Base-by-base conservation (phyloP, 2,329 filamentous ascomycete genomes). In the Penicillium nordicum region DNA sequence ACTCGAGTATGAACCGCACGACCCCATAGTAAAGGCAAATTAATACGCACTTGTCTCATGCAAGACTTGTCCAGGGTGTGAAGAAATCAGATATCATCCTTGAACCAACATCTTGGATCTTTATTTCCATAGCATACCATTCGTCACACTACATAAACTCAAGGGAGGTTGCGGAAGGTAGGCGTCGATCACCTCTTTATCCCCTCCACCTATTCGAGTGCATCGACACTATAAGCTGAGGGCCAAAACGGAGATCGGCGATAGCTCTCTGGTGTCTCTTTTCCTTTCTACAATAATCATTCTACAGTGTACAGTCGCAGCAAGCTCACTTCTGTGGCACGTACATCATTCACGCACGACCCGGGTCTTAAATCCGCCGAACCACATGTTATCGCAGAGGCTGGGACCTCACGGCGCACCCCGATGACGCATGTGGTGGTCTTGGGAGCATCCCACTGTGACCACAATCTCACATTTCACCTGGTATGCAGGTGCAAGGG, bases 401-500 rank as follows among this genome's bases (percentile, higher is more conserved):
- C 45, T 42, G 46, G 54, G 57, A 52, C 46, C 41, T 46, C 18
- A 49, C 30, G 50, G 52, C 40, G 41, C 55, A 29, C 53, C 57
- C 56, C 57, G 45, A 62, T 66, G 63, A 66, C 63, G 62, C 63
- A 65, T 50, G 30, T 38, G 48, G 63, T 62, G 63, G 62, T 10
- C 49, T 44, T 43, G 50, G 5, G 5, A 59, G 55, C 34, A 30
- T 25, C 38, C 37, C 45, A 49, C 41, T 36, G 38, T 30, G 49
- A 47, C 32, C 41, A 52, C 32, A 30, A 45, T 34, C 38, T 46
- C 47, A 43, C 23, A 47, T 32, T 55, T 45, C 49, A 51, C 49
- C 30, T 50, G 57, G 59, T 58, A 63, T 65, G 59, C 53, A 52
- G 48, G 58, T 64, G 63, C 62, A 65, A 64, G 63, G 63, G 62